These are phyloP conservation scores for Penicillium sp. DNA, from an alignment of 2,329 filamentous ascomycete species.

Conservation along the genomic window DNA sequence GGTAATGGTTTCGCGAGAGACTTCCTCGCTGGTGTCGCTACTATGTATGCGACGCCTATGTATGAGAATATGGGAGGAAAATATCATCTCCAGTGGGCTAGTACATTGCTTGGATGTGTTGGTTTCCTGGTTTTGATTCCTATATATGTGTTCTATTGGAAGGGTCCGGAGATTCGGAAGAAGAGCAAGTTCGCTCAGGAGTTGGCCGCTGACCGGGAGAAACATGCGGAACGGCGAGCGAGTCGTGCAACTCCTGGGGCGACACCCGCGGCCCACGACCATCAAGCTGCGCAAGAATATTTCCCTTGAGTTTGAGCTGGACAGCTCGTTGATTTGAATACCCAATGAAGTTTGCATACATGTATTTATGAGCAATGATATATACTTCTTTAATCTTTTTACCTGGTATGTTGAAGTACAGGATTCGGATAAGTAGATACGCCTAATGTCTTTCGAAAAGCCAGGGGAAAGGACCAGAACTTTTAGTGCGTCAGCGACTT, in stretches of 20 bases:
- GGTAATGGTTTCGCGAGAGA: constrained; percentile 75
- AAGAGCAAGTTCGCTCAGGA: constrained; percentile 28
- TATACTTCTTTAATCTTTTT: neutral
- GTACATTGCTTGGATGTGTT: constrained; percentile 54
- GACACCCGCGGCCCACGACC: neutral
- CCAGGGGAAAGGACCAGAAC: neutral
- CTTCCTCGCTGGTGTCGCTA: constrained; percentile 70
- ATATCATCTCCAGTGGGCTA: constrained; percentile 54
- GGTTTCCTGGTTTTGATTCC: constrained; percentile 53
- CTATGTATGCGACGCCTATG: constrained; percentile 66
- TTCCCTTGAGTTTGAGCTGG: neutral
- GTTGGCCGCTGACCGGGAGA: constrained; percentile 19
- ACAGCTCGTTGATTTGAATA: neutral
- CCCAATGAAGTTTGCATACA: neutral
- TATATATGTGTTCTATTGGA: constrained; percentile 58
- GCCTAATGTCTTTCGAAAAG: neutral
- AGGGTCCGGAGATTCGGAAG: constrained; percentile 54
- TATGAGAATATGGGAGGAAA: constrained; percentile 50
- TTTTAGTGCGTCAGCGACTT: neutral
- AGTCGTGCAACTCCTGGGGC: constrained; percentile 5
- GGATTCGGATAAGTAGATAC: neutral
- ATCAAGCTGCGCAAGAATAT: neutral
- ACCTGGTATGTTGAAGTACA: neutral
- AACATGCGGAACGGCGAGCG: constrained; percentile 10
- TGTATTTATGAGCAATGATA: neutral